Evolutionary conservation across 768 basidiomycete species (phyloP).

Genomic region (Tephrocybe sp.): DNA sequence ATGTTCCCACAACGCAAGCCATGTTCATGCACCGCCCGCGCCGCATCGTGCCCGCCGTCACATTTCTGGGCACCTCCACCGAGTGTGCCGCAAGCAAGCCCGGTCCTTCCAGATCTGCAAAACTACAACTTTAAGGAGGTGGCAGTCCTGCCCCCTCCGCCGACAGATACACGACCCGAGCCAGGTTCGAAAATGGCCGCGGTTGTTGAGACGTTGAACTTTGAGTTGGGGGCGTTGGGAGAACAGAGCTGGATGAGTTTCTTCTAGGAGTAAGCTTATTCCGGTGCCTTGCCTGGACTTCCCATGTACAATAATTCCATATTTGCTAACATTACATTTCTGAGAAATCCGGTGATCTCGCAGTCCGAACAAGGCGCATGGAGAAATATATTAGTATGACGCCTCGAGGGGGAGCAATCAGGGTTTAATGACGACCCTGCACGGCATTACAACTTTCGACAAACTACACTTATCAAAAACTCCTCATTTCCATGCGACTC

Average conservation of each 20-base stretch:
- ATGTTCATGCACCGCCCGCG: slow-evolving; percentile 35
- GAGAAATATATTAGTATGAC: background rate
- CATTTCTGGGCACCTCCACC: slow-evolving; percentile 48
- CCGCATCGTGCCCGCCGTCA: slow-evolving; percentile 35
- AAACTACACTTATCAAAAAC: background rate
- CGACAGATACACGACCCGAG: slow-evolving; percentile 26
- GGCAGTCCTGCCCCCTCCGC: slow-evolving; percentile 29
- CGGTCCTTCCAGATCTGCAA: slow-evolving; percentile 42
- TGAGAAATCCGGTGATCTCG: slow-evolving; percentile 11
- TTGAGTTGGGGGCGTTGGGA: slow-evolving; percentile 48
- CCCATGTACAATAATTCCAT: no score
- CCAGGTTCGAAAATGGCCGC: slow-evolving; percentile 37
- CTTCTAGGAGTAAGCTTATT: slow-evolving; percentile 31
- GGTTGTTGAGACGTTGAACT: slow-evolving; percentile 43
- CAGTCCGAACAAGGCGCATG: slow-evolving; percentile 16
- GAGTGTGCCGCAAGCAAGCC: slow-evolving; percentile 25
- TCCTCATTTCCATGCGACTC: background rate
- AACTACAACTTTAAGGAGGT: slow-evolving; percentile 20
- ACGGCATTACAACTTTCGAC: no score
- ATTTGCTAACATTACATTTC: background rate
- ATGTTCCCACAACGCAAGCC: slow-evolving; percentile 45
- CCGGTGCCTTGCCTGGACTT: background rate
- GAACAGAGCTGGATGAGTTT: slow-evolving; percentile 50
- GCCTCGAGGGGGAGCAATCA: slow-evolving; percentile 9
- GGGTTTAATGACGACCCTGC: background rate